phyloP scores from a whole-genome alignment of 345 rosid species.

The Boechera divaricarpa region DNA sequence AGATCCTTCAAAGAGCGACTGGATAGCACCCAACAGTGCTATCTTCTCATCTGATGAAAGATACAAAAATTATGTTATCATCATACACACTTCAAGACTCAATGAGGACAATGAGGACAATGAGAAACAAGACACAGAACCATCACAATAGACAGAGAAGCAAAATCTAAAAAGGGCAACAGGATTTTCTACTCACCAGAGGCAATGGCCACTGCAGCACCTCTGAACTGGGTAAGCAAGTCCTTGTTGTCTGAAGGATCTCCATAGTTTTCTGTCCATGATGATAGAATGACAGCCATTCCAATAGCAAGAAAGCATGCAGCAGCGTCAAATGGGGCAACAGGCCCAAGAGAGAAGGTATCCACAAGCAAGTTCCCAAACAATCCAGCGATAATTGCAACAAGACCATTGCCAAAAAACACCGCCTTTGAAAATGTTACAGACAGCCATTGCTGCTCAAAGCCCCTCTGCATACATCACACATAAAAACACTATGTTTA shows the following conservation, averaged over 20 bases:
- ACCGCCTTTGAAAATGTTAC: slow-evolving; percentile 94
- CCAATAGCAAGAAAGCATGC: slow-evolving; percentile 96
- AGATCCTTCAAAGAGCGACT: slow-evolving; percentile 98
- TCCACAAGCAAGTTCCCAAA: slow-evolving; percentile 89
- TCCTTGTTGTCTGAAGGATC: slow-evolving; percentile 92
- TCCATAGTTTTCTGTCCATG: slow-evolving; percentile 95
- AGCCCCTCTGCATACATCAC: slow-evolving; percentile 71
- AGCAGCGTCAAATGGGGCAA: slow-evolving; percentile 98
- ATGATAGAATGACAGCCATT: slow-evolving; percentile 83
- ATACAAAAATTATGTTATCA: not conserved
- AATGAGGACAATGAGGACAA: not conserved
- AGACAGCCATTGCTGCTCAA: slow-evolving; percentile 95
- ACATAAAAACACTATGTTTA: not conserved
- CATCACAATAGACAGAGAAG: not conserved
- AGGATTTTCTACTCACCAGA: slow-evolving; percentile 59
- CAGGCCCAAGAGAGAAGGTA: slow-evolving; percentile 84
- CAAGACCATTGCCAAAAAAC: slow-evolving; percentile 95
- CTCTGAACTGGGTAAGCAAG: slow-evolving; percentile 88
- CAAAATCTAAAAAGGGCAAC: not conserved
- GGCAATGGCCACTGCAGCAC: slow-evolving; percentile 95
- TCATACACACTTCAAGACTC: slow-evolving; percentile 26
- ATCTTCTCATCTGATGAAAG: slow-evolving; percentile 83
- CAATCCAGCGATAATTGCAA: slow-evolving; percentile 88
- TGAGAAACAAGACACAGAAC: not conserved
- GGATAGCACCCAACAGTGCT: slow-evolving; percentile 95